Base-by-base conservation (phyloP, 805 yeast species). In the Jamesozyma piceae region DNA sequence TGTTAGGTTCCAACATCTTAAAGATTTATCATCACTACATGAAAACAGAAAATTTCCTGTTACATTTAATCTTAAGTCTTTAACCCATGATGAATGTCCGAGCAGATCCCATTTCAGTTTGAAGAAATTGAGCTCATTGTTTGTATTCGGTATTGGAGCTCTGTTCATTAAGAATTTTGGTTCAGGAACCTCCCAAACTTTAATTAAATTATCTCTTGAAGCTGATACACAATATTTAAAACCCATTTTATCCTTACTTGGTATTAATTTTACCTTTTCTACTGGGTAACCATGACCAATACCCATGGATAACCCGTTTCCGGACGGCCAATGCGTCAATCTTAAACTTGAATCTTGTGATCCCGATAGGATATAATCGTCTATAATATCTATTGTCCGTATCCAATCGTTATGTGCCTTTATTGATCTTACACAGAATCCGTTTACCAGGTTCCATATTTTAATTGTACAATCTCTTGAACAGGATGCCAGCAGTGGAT, bases 381-480 rank as follows among this genome's bases (percentile, higher is more conserved):
- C 81, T 3, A 66, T 59, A 1, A 69, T 55, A 47, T 79, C 86
- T 2, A 87, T 49, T 10, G 75, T 68, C 44, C 95, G 67, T 3
- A 87, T 87, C 97, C 97, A 89, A 49, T 87, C 95, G 9, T 84
- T 73, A 61, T 89, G 97, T 1, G 89, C 90, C 14, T 74, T 69
- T 43, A 87, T 75, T 0, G 84, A 75, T 46, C 73, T 71, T 15
- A 76, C 50, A 46, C 87, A 75, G 69, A 75, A 78, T 0, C 95
- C 95, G 3, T 77, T 70, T 2, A 67, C 61, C 5, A 81, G 54
- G 59, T 83, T 83, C 89, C 89, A 82, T 2, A 77, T 53, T 51
- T 72, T 78, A 5, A 80, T 71, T 1, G 79, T 57, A 6, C 66
- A 68, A 53, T 82, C 90, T 44, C 89, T 65, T 1, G 87, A 79